Conservation (phyloP, 1,284 basidiomycete species). For the Ustanciosporium gigantosporum region DNA sequence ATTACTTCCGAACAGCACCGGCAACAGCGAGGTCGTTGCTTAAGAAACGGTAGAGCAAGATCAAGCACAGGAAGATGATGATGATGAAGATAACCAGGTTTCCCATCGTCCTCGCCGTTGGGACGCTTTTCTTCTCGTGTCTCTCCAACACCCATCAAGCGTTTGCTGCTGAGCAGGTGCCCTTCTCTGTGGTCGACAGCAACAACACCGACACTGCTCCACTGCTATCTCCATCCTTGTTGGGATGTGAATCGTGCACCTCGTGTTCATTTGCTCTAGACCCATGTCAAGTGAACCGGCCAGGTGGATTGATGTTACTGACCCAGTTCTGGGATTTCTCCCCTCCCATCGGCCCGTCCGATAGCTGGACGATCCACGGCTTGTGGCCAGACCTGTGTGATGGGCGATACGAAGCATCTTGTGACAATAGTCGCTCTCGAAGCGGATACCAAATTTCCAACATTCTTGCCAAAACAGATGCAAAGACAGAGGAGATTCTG, state of each 20-base stretch:
- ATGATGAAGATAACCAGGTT: too few species aligned
- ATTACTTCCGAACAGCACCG: too few species aligned
- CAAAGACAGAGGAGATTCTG: constrained; percentile 10
- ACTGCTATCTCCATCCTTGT: too few species aligned
- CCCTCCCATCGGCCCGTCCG: constrained; percentile 35
- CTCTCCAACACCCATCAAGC: too few species aligned
- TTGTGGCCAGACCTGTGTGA: constrained; percentile 41
- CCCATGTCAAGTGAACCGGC: constrained; percentile 34
- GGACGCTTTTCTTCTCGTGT: too few species aligned
- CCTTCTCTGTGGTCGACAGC: too few species aligned
- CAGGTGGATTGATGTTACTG: constrained; percentile 38
- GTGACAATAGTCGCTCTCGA: constrained; percentile 14
- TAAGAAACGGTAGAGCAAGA: too few species aligned
- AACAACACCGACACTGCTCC: too few species aligned
- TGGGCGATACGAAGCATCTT: constrained; percentile 30
- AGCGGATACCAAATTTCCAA: constrained; percentile 30
- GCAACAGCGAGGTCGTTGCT: too few species aligned
- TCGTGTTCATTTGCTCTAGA: constrained; percentile 11
- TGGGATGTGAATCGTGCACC: constrained; percentile 30
- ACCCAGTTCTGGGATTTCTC: constrained; percentile 46
- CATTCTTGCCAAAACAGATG: constrained; percentile 8
- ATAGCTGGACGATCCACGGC: constrained; percentile 45
- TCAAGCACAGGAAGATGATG: too few species aligned
- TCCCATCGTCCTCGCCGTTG: too few species aligned
- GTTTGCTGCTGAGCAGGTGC: too few species aligned